phyloP scores from a whole-genome alignment of 345 rosid species.

The Garcia nutans region DNA sequence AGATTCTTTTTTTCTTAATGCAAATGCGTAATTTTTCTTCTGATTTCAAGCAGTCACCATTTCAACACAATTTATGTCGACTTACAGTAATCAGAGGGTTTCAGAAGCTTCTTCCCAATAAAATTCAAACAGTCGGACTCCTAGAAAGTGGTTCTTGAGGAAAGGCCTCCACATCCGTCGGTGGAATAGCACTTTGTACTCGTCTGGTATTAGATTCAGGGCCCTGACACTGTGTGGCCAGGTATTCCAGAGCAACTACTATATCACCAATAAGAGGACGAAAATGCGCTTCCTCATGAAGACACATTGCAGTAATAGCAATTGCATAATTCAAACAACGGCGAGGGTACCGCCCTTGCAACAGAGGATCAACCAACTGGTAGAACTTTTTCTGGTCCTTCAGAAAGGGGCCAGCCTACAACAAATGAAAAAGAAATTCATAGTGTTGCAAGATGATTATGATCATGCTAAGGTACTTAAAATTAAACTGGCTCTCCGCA shows the following conservation, averaged over 20 bases:
- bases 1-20: no score
- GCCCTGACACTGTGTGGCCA: conserved; percentile 12
- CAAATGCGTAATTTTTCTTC: background rate
- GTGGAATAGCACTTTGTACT: background rate
- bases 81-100: conserved; percentile 19
- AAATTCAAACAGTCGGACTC: conserved; percentile 5
- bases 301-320: conserved; percentile 89
- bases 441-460: background rate
- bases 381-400: conserved; percentile 74
- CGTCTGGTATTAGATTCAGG: background rate
- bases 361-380: conserved; percentile 66
- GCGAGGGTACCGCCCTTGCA: conserved; percentile 65
- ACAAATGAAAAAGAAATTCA: conserved; percentile 4
- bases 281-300: conserved; percentile 83
- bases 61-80: background rate
- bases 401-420: conserved; percentile 67
- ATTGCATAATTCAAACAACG: conserved; percentile 86
- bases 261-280: conserved; percentile 84
- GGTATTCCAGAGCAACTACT: conserved; percentile 66
- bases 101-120: background rate
- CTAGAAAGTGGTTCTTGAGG: background rate
- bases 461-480: background rate
- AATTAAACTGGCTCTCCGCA: background rate
- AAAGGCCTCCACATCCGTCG: background rate
- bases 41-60: background rate